Percentiles rank a stretch among this genome's conserved stretches.
Conservation (phyloP, 805 yeast genomes). For the Candida ovalis region DNA sequence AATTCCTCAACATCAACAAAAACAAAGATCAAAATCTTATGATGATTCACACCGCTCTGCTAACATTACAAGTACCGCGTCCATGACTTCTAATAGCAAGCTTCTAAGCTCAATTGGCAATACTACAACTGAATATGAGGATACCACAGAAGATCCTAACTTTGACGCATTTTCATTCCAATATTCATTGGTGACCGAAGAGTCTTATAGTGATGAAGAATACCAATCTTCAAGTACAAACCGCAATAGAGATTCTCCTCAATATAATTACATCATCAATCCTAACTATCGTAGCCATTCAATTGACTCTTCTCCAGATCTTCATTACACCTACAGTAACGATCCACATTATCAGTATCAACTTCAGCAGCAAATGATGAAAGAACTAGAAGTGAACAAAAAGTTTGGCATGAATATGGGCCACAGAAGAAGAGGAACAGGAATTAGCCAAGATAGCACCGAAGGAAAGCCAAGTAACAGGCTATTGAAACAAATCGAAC, state of each 20-base stretch:
- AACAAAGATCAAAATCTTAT: neutral
- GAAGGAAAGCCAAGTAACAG: constrained; percentile 6
- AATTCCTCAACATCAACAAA: neutral
- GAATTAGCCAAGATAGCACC: neutral
- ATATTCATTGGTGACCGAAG: neutral
- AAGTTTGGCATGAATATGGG: neutral
- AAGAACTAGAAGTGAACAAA: neutral
- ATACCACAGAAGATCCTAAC: neutral
- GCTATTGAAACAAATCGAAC: constrained; percentile 9
- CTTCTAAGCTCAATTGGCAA: neutral
- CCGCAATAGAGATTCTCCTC: neutral
- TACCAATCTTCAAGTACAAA: neutral
- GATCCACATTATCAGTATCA: constrained; percentile 2
- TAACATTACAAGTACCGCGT: neutral
- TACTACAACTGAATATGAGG: neutral
- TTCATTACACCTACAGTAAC: neutral
- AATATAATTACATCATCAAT: neutral
- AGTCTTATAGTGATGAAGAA: neutral
- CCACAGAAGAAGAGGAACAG: constrained; percentile 2
- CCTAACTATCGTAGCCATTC: neutral
- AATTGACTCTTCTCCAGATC: neutral
- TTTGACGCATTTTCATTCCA: constrained; percentile 5
- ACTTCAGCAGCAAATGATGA: neutral
- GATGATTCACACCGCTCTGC: neutral
- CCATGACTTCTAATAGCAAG: neutral